Conservation (phyloP, 768 basidiomycete species). For the Termitomyces titanicus region DNA sequence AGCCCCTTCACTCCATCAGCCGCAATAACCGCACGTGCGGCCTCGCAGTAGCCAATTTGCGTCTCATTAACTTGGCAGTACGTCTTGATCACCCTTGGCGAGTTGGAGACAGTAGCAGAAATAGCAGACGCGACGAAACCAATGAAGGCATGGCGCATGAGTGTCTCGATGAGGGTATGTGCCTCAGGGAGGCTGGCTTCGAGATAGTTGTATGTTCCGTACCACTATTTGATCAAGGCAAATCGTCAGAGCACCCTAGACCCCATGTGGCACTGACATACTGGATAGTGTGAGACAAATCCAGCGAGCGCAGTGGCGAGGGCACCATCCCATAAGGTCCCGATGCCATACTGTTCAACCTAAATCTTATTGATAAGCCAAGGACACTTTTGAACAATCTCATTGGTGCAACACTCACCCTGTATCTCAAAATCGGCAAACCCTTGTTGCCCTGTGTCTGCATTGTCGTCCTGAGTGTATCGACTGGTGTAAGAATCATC, state of each 20-base stretch:
- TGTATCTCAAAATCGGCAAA: constrained; percentile 55
- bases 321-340: constrained; percentile 86
- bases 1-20: no score
- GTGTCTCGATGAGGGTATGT: constrained; percentile 48
- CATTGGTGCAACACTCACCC: constrained; percentile 38
- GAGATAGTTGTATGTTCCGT: constrained; percentile 81
- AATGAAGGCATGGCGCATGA: constrained; percentile 82
- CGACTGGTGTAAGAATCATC: constrained; percentile 89
- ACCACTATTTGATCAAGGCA: constrained; percentile 52
- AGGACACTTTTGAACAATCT: not conserved
- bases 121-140: no score
- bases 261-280: constrained; percentile 25
- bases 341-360: constrained; percentile 74
- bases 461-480: constrained; percentile 92
- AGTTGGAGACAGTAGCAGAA: constrained; percentile 91
- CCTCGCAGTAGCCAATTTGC: constrained; percentile 73
- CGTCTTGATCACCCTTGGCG: constrained; percentile 89
- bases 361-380: constrained; percentile 17
- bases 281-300: constrained; percentile 89
- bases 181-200: constrained; percentile 55
- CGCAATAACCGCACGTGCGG: constrained; percentile 76
- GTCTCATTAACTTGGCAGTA: constrained; percentile 89
- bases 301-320: constrained; percentile 90
- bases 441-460: constrained; percentile 85
- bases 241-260: no score